Percentiles rank a stretch among this genome's conserved stretches.
Conservation (phyloP, 1,139 yeast species). For the Zhuliangozyma parablackwelliae region DNA sequence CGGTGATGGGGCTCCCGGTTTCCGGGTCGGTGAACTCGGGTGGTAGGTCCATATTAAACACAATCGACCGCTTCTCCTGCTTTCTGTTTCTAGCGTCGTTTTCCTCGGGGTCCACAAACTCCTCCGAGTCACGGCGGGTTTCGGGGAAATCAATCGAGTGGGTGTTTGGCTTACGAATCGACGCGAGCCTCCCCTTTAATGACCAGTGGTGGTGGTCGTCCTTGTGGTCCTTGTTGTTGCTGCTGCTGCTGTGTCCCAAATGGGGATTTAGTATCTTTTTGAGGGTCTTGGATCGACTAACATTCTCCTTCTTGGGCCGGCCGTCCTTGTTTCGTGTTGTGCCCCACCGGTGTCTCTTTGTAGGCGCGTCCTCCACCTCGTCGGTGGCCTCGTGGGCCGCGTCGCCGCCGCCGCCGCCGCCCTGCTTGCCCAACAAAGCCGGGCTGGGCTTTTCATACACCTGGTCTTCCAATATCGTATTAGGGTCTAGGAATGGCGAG, state of each 20-base stretch:
- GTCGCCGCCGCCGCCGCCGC: slow-evolving; percentile 10
- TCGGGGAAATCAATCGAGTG: slow-evolving; percentile 21
- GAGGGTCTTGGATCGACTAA: slow-evolving; percentile 46
- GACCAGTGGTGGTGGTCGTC: slow-evolving; percentile 12
- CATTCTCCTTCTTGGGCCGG: slow-evolving; percentile 47
- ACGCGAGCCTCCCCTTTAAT: slow-evolving; percentile 11
- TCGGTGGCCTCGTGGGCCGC: slow-evolving; percentile 3
- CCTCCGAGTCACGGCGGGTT: slow-evolving; percentile 17
- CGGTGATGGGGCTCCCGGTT: slow-evolving; percentile 24
- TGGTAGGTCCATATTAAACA: slow-evolving; percentile 69
- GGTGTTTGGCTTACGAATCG: slow-evolving; percentile 19
- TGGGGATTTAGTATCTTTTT: slow-evolving; percentile 22
- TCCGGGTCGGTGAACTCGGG: slow-evolving; percentile 50
- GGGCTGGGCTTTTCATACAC: slow-evolving; percentile 15
- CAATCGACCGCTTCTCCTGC: slow-evolving; percentile 49
- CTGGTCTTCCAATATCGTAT: slow-evolving; percentile 14
- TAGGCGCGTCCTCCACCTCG: slow-evolving; percentile 6
- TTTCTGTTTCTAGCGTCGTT: slow-evolving; percentile 40
- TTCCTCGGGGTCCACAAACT: slow-evolving; percentile 18
- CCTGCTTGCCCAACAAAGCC: neutral
- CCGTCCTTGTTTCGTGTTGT: slow-evolving; percentile 78
- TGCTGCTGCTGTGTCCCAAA: neutral
- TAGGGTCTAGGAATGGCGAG: slow-evolving; percentile 12
- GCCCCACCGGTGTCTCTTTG: slow-evolving; percentile 84
- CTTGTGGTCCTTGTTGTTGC: slow-evolving; percentile 3